Evolutionary conservation across 208 protist species (phyloP).

Genomic region (Porcisia deanei): DNA sequence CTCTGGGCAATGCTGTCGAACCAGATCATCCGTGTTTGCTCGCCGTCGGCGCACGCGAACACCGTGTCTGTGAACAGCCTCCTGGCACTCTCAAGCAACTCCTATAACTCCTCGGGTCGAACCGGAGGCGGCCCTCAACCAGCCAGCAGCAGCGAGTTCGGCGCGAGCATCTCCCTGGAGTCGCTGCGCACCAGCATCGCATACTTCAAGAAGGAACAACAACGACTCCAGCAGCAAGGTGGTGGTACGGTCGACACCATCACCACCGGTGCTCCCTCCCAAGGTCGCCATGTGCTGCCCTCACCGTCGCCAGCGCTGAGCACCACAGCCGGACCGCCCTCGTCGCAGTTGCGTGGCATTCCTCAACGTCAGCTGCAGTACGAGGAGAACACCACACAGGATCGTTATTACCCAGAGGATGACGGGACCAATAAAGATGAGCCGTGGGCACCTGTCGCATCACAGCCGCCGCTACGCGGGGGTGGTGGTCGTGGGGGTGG

Average conservation of each 20-base stretch:
- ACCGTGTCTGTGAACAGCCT: constrained; percentile 41
- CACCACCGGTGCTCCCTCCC: background rate
- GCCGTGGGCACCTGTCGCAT: background rate
- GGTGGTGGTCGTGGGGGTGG: constrained; percentile 14
- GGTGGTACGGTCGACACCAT: background rate
- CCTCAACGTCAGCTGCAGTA: background rate
- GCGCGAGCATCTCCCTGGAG: constrained; percentile 64
- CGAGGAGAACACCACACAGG: background rate
- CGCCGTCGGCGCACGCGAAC: constrained; percentile 23
- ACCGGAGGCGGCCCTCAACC: constrained; percentile 1
- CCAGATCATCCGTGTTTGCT: constrained; percentile 67
- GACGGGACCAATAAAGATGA: background rate
- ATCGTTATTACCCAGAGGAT: constrained; percentile 16
- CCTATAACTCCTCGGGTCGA: constrained; percentile 11
- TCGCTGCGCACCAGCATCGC: constrained; percentile 78
- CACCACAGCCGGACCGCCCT: background rate
- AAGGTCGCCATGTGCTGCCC: constrained; percentile 2
- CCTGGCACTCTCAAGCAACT: constrained; percentile 39
- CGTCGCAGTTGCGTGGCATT: background rate
- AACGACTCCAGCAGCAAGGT: constrained; percentile 32
- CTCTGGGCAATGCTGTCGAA: constrained; percentile 89
- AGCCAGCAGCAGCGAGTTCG: constrained; percentile 27
- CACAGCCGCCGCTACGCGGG: constrained; percentile 7
- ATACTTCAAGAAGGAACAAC: constrained; percentile 68
- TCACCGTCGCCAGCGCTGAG: constrained; percentile 4